Conservation (phyloP, 129 eudicot species). For the Lonicera japonica region DNA sequence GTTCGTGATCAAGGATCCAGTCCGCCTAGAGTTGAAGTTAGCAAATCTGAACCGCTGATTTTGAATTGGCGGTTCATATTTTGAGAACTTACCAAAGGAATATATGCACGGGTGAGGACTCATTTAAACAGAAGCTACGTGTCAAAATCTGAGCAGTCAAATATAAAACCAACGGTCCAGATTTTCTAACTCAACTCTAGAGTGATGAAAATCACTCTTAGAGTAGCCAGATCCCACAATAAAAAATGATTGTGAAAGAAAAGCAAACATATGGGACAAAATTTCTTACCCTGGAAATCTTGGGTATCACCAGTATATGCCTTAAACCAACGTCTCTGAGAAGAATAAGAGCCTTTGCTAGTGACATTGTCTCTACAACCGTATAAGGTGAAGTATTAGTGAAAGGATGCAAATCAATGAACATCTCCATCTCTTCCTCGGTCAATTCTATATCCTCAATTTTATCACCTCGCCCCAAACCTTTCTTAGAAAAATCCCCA, state of each 20-base stretch:
- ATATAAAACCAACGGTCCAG: no score
- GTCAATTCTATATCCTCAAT: slow-evolving; percentile 52
- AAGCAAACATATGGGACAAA: background rate
- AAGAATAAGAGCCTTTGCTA: slow-evolving; percentile 83
- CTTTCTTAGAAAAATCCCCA: slow-evolving; percentile 68
- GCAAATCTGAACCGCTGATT: no score
- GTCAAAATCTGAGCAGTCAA: no score
- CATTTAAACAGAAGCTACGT: no score
- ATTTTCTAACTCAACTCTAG: no score
- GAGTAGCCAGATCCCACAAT: no score
- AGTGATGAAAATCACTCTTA: no score
- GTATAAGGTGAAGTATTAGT: slow-evolving; percentile 81
- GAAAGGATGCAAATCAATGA: slow-evolving; percentile 73
- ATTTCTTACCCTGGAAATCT: slow-evolving; percentile 56
- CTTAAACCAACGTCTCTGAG: slow-evolving; percentile 87
- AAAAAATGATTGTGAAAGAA: background rate
- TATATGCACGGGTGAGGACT: no score
- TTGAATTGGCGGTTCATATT: no score
- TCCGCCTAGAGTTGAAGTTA: no score
- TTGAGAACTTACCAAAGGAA: no score
- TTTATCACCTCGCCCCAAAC: slow-evolving; percentile 14
- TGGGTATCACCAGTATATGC: slow-evolving; percentile 82
- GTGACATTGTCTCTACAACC: slow-evolving; percentile 88
- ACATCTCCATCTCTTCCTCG: slow-evolving; percentile 89
- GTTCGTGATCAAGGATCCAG: no score